These are phyloP conservation scores for Alternaria angustiovoidea DNA, from an alignment of 2,329 filamentous ascomycete species.

Conservation along the genomic window DNA sequence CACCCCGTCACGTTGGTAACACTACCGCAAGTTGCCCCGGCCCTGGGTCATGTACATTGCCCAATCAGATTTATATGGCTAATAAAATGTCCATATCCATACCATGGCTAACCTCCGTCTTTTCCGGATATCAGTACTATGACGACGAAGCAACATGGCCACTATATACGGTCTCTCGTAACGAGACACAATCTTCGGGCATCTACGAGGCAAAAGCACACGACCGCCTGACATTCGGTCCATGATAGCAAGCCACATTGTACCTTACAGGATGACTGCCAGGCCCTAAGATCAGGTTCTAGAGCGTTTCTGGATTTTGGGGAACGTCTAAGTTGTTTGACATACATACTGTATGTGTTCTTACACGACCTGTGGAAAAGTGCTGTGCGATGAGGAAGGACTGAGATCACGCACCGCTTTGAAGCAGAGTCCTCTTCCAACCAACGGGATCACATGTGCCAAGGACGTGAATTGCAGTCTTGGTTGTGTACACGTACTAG, in stretches of 20 bases:
- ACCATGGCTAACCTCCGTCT: not conserved
- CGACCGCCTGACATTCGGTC: not conserved
- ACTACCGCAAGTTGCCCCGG: conserved; percentile 5
- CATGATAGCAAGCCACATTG: not conserved
- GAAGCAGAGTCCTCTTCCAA: not conserved
- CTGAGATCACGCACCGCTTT: not conserved
- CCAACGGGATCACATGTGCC: not conserved
- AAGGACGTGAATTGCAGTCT: not conserved
- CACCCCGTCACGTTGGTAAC: conserved; percentile 1
- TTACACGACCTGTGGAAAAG: not conserved
- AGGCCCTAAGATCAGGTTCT: not conserved
- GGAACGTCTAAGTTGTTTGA: not conserved
- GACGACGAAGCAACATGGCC: not conserved
- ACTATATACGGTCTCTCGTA: not conserved
- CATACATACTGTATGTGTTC: not conserved
- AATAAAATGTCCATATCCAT: conserved; percentile 1
- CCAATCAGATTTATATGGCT: not conserved
- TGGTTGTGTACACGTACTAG: not conserved
- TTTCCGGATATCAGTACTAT: not conserved
- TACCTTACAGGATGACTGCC: not conserved
- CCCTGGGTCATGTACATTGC: not conserved
- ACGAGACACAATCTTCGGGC: not conserved
- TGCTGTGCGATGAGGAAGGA: not conserved
- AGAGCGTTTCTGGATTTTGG: not conserved
- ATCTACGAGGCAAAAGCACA: not conserved